Percentiles rank a stretch among this genome's conserved stretches.
Evolutionary conservation across 768 basidiomycete species (phyloP).

Genomic region (Suillus ampliporus): DNA sequence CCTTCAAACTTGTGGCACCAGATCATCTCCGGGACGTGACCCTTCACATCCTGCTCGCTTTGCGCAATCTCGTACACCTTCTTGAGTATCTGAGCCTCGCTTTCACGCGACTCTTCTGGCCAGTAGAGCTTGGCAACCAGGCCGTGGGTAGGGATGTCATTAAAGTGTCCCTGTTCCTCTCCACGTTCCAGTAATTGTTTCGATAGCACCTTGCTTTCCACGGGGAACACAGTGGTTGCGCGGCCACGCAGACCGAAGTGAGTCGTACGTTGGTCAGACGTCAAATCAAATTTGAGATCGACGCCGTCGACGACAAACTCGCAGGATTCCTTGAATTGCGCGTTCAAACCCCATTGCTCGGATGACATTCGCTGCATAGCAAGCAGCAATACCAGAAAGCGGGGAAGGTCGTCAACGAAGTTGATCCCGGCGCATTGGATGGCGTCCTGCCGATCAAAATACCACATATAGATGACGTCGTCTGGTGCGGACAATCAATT

Average conservation of each 20-base stretch:
- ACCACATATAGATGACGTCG: constrained; percentile 1
- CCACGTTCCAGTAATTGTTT: no score
- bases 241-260: constrained; percentile 14
- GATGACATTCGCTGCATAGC: constrained; percentile 2
- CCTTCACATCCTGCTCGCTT: background rate
- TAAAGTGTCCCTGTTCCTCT: no score
- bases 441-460: background rate
- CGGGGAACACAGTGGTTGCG: constrained; percentile 14
- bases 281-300: background rate
- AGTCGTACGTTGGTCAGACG: background rate
- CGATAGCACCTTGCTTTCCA: background rate
- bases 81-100: background rate
- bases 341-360: constrained; percentile 19
- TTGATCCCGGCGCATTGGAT: constrained; percentile 1
- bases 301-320: background rate
- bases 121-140: background rate
- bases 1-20: background rate
- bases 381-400: constrained; percentile 5
- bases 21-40: background rate
- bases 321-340: background rate
- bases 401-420: constrained; percentile 4
- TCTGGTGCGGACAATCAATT: background rate
- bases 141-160: no score
- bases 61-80: background rate
- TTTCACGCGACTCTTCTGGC: background rate